Conservation (phyloP, 495 filamentous ascomycete species). For the Penicillium simplicissimum region DNA sequence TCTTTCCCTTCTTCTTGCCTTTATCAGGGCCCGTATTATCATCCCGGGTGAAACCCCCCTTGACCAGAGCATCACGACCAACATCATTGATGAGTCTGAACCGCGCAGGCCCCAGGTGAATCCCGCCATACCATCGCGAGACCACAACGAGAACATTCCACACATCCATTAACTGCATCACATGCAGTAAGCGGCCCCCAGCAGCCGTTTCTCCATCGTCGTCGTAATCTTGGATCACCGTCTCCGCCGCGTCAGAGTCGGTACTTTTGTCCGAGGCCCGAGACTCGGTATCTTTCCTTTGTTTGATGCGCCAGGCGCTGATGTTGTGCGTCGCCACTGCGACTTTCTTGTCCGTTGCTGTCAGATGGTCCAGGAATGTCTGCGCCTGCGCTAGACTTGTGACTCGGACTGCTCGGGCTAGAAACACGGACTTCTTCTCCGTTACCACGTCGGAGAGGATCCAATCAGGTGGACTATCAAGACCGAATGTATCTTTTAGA, state of each 20-base stretch:
- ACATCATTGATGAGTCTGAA: conserved; percentile 87
- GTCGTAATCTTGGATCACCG: conserved; percentile 82
- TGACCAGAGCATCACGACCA: conserved; percentile 81
- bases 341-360: conserved; percentile 77
- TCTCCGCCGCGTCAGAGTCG: conserved; percentile 44
- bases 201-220: conserved; percentile 98
- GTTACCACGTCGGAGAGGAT: conserved; percentile 65
- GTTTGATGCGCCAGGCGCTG: conserved; percentile 62
- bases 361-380: conserved; percentile 66
- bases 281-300: conserved; percentile 33
- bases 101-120: conserved; percentile 81
- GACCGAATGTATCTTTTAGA: conserved; percentile 36
- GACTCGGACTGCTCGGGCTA: conserved; percentile 72
- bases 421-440: conserved; percentile 86
- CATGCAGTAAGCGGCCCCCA: conserved; percentile 76
- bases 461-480: conserved; percentile 62
- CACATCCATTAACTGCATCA: conserved; percentile 93
- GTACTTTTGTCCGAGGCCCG: not conserved
- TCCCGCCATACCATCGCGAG: conserved; percentile 90
- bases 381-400: conserved; percentile 67
- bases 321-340: conserved; percentile 92
- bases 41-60: conserved; percentile 66
- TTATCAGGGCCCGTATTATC: conserved; percentile 41
- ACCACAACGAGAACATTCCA: conserved; percentile 95
- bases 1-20: conserved; percentile 61